Conservation (phyloP, 768 basidiomycete genomes). For the Naganishia kalamii region DNA sequence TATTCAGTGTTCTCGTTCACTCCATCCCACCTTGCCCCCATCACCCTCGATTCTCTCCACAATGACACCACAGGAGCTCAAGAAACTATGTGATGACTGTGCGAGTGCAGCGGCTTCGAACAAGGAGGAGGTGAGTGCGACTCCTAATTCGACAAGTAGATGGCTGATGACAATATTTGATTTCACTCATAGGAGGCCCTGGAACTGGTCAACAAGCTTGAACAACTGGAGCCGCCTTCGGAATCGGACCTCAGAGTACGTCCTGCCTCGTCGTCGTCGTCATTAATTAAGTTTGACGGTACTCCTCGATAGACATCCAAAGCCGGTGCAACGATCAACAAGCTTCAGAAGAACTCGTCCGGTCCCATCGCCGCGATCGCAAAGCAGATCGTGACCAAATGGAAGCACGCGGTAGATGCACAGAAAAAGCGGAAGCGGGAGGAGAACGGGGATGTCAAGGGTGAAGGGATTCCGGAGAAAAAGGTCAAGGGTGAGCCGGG, state of each 20-base stretch:
- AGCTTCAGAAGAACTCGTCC: constrained; percentile 33
- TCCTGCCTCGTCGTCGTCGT: background rate
- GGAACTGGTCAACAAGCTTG: constrained; percentile 29
- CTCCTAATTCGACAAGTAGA: background rate
- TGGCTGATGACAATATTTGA: background rate
- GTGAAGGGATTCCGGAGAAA: background rate
- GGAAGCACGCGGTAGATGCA: constrained; percentile 43
- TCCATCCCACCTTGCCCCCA: background rate
- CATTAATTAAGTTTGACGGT: too few relatives aligned
- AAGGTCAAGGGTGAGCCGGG: constrained; percentile 14
- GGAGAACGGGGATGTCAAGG: constrained; percentile 33
- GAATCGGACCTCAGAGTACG: constrained; percentile 41
- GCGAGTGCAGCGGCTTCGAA: background rate
- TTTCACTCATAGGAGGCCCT: background rate
- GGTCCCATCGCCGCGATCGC: constrained; percentile 31
- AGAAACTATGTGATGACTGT: constrained; percentile 15
- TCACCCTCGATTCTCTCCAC: background rate
- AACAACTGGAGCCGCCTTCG: constrained; percentile 34
- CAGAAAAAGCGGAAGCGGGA: constrained; percentile 43
- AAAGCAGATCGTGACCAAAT: constrained; percentile 40
- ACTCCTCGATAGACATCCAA: constrained; percentile 35
- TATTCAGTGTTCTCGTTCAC: background rate
- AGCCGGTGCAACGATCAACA: constrained; percentile 42
- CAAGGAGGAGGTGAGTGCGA: background rate
- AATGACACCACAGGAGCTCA: constrained; percentile 11